These are phyloP conservation scores for Castanospermum australe DNA, from an alignment of 306 rosid genomes.

Conservation along the genomic window DNA sequence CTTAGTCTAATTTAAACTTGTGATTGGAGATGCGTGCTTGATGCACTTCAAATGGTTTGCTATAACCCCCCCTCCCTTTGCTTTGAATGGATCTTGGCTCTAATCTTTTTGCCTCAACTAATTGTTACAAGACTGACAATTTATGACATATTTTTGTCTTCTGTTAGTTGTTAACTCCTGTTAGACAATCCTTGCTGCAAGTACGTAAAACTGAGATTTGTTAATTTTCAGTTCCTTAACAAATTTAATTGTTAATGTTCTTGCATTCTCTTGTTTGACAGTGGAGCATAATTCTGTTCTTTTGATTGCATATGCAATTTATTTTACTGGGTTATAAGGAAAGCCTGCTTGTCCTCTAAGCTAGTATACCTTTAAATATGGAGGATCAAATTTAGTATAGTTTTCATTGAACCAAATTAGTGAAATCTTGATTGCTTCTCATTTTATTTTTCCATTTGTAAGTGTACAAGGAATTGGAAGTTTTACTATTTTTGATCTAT, in stretches of 20 bases:
- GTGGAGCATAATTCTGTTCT: neutral
- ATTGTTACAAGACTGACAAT: neutral
- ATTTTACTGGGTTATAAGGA: neutral
- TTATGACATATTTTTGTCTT: neutral
- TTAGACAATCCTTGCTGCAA: neutral
- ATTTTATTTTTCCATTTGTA: neutral
- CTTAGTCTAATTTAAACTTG: neutral
- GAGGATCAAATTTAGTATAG: neutral
- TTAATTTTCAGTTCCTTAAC: neutral
- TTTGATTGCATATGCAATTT: neutral
- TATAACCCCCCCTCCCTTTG: neutral
- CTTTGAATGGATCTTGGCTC: neutral
- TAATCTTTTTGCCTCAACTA: neutral
- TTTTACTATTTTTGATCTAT: neutral
- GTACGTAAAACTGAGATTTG: neutral
- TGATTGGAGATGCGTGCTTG: constrained; percentile 5
- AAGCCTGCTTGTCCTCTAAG: neutral
- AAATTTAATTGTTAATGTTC: neutral
- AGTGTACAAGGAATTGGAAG: neutral
- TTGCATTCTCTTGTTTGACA: neutral
- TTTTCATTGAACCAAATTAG: neutral
- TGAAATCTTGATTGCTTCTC: neutral
- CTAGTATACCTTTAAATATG: neutral
- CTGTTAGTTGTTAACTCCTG: neutral
- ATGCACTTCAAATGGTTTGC: neutral